Evolutionary conservation across 352 stramenopile species (phyloP).

Genomic region (Aphanomyces cochlioides): DNA sequence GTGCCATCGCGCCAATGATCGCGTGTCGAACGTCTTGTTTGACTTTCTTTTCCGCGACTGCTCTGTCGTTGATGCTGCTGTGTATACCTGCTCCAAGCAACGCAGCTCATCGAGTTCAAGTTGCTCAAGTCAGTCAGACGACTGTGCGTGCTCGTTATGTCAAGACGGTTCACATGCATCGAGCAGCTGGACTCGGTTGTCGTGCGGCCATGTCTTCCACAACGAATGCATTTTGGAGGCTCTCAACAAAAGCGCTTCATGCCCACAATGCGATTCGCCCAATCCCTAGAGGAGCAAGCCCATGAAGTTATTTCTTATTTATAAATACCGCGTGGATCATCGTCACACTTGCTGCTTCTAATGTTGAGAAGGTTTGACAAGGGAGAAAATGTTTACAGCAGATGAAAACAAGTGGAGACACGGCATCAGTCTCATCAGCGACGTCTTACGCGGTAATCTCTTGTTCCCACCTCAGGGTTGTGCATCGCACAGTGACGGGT

Average conservation of each 20-base stretch:
- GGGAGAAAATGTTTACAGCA: no score
- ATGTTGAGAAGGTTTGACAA: not conserved
- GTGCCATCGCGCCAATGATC: not conserved
- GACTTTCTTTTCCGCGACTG: not conserved
- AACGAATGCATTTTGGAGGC: not conserved
- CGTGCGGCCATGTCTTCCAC: not conserved
- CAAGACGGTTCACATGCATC: not conserved
- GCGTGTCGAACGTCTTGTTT: not conserved
- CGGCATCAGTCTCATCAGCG: no score
- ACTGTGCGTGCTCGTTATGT: conserved; percentile 1
- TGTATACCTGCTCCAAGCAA: not conserved
- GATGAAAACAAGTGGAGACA: no score
- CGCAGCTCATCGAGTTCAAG: not conserved
- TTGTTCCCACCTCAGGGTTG: no score
- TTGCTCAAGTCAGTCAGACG: not conserved
- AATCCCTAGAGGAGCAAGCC: not conserved
- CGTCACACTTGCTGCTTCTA: not conserved
- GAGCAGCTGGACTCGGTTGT: not conserved
- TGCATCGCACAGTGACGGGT: no score
- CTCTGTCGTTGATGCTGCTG: not conserved
- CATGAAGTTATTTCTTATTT: not conserved
- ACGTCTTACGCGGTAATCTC: no score
- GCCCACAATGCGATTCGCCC: not conserved
- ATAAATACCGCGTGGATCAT: not conserved
- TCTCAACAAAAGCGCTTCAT: not conserved